Base-by-base conservation (phyloP, 768 basidiomycete species). In the Asterophora parasitica region DNA sequence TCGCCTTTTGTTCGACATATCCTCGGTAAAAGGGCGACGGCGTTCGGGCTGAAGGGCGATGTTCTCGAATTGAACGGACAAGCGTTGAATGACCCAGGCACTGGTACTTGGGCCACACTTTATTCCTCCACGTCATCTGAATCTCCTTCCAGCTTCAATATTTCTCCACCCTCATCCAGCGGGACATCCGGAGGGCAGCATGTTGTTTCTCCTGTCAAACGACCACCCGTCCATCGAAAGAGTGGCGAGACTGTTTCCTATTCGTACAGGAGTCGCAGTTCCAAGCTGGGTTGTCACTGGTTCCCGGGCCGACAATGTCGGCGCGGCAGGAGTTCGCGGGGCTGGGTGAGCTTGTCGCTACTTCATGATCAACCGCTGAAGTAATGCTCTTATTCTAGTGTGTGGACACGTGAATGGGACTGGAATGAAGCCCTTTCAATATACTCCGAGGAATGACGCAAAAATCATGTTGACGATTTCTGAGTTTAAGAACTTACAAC, bases 221-320 rank as follows among this genome's bases (percentile, higher is more conserved):
- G 80, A 83, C 52, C 54, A 56, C 0, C 55, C 62, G 1, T 83
- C 82, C 2, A 68, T 91, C 4, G 92, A 94, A 62, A 71, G 82
- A 44, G 80, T 76, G 1, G 62, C 75, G 1, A 76, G 85, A 37
- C 65, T 92, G n/a, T 87, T 94, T 59, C 92, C 92, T 4, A 77
- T 89, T 19, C 79, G 92, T 15, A 95, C 92, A 2, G 90, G 90
- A 3, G 72, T 92, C 2, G 63, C 80, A 7, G 73, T 78, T 1
- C 88, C 90, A 1, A 87, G 90, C 57, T 94, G 91, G 88, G 56
- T 90, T 5, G 72, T 90, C 13, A 69, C 83, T 3, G 75, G 78
- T 8, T 64, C 64, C 11, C 60, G 64, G 10, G 72, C 80, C 15
- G 85, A 85, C 53, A 58, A 49, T 36, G 62, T 75, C 13, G 89